Evolutionary conservation across 139 green algal genomes (phyloP).

Genomic region (Haematococcus lacustris): DNA sequence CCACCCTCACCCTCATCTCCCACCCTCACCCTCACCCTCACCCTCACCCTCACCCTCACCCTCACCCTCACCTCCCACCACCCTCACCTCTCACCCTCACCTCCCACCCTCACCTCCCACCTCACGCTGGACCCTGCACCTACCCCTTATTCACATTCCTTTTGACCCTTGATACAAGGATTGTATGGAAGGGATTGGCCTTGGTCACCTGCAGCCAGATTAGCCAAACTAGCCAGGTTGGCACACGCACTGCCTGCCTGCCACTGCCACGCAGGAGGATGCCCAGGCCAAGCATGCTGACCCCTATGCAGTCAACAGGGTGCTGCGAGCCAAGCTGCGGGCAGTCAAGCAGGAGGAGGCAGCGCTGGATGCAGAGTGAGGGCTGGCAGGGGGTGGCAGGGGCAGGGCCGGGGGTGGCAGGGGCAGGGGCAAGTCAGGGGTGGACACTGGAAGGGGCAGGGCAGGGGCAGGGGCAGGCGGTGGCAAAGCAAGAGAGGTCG

Average conservation of each 20-base stretch:
- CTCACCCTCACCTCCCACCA: neutral
- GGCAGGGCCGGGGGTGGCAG: too few species aligned
- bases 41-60: too few species aligned
- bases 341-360: conserved; percentile 20
- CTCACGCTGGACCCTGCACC: neutral
- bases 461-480: too few species aligned
- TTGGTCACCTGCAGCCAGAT: too few species aligned
- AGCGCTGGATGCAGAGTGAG: conserved; percentile 8
- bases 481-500: too few species aligned
- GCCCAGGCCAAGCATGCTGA: conserved; percentile 22
- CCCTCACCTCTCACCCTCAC: too few species aligned
- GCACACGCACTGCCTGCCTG: neutral
- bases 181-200: too few species aligned
- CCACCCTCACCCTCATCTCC: neutral
- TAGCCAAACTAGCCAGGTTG: neutral
- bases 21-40: neutral
- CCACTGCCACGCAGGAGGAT: conserved; percentile 11
- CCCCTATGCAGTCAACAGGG: conserved; percentile 52
- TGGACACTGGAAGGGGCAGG: too few species aligned
- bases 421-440: too few species aligned
- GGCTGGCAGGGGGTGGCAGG: neutral
- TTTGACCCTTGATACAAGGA: neutral
- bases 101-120: neutral
- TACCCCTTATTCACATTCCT: neutral
- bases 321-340: conserved; percentile 31